A percentile compares a stretch with the other conserved stretches of the same genome.
phyloP scores from a whole-genome alignment of 2,329 filamentous ascomycete species.

The Alternaria rosae region DNA sequence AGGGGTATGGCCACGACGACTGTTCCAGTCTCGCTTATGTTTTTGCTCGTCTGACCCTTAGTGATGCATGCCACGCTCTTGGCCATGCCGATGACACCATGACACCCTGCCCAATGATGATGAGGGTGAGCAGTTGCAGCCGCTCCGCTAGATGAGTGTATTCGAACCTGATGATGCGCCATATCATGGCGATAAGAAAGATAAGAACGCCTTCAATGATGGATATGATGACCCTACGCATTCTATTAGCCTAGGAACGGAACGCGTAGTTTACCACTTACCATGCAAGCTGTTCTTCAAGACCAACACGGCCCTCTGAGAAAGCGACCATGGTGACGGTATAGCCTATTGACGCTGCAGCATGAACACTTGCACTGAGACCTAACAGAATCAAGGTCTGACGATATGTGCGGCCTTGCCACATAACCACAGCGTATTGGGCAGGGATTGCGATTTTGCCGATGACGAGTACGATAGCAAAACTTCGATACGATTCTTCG shows the following conservation, averaged over 20 bases:
- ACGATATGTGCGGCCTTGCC: slow-evolving; percentile 29
- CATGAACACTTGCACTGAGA: slow-evolving; percentile 25
- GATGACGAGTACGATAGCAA: slow-evolving; percentile 28
- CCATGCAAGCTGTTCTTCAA: slow-evolving; percentile 29
- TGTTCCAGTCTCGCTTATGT: slow-evolving; percentile 29
- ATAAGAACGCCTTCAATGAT: slow-evolving; percentile 31
- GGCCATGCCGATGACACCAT: slow-evolving; percentile 67
- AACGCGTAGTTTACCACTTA: neutral
- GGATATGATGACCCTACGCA: slow-evolving; percentile 24
- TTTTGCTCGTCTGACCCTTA: slow-evolving; percentile 28
- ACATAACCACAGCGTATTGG: slow-evolving; percentile 34
- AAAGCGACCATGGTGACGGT: slow-evolving; percentile 21
- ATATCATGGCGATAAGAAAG: slow-evolving; percentile 44
- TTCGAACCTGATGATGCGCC: slow-evolving; percentile 63
- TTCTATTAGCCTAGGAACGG: neutral
- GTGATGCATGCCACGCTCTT: slow-evolving; percentile 42
- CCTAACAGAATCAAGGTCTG: slow-evolving; percentile 29
- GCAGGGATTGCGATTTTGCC: slow-evolving; percentile 24
- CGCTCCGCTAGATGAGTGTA: slow-evolving; percentile 67
- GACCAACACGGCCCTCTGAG: slow-evolving; percentile 15
- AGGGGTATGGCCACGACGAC: slow-evolving; percentile 28
- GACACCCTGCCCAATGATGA: slow-evolving; percentile 69
- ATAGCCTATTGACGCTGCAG: slow-evolving; percentile 22
- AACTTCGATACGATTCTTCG: slow-evolving; percentile 21
- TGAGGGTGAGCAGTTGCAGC: slow-evolving; percentile 66